Evolutionary conservation across 176 grass and related monocot species (phyloP).

Genomic region (Phoenix dactylifera): DNA sequence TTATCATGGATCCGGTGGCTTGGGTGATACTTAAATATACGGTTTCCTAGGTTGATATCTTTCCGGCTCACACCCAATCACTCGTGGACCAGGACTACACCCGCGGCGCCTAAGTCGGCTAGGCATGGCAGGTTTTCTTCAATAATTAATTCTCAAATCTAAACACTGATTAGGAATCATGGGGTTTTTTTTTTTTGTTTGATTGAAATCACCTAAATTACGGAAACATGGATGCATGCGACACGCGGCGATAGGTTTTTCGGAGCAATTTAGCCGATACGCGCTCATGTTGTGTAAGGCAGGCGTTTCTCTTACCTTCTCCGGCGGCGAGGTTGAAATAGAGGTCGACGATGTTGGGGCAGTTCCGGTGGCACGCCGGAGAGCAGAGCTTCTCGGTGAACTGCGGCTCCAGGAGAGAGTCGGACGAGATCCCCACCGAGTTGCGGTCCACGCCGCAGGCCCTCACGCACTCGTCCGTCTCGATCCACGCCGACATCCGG

Average conservation of each 20-base stretch:
- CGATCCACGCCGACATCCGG: conserved; percentile 25
- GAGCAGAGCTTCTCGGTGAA: conserved; percentile 44
- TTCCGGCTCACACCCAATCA: no score
- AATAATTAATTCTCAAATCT: no score
- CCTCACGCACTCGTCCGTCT: conserved; percentile 42
- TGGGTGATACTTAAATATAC: no score
- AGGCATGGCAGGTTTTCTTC: no score
- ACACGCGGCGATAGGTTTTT: background rate
- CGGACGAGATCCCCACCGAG: conserved; percentile 65
- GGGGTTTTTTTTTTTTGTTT: no score
- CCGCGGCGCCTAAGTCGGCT: no score
- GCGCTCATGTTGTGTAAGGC: background rate
- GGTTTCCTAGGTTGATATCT: no score
- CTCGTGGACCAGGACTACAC: no score
- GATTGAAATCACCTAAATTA: no score
- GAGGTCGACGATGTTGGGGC: conserved; percentile 80
- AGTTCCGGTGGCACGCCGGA: conserved; percentile 29
- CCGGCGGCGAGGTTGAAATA: conserved; percentile 67
- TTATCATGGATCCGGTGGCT: no score
- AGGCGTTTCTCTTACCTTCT: conserved; percentile 26
- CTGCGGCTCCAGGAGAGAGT: conserved; percentile 46
- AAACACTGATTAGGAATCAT: no score
- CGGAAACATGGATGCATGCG: no score
- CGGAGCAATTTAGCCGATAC: background rate
- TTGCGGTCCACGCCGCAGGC: conserved; percentile 56